These are phyloP conservation scores for Chlamydomonas reinhardtii DNA, from an alignment of 163 green algal genomes.

Conservation along the genomic window DNA sequence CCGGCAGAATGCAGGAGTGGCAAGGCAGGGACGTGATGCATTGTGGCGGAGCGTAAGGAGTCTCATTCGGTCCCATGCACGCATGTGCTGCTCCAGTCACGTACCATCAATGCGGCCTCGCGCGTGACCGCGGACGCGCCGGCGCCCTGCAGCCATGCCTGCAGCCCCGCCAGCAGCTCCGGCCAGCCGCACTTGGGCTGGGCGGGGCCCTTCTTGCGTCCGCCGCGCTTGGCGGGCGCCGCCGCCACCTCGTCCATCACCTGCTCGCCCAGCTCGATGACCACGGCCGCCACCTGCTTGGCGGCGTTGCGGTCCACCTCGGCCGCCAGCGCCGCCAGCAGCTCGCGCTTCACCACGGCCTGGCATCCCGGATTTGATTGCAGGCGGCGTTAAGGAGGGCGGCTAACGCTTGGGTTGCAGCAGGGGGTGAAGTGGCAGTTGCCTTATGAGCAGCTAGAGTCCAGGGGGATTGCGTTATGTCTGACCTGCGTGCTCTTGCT, in stretches of 20 bases:
- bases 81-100: too few relatives aligned
- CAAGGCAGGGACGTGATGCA: too few relatives aligned
- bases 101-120: constrained; percentile 35
- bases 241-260: not conserved
- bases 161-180: constrained; percentile 12
- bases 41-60: too few relatives aligned
- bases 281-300: constrained; percentile 73
- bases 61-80: too few relatives aligned
- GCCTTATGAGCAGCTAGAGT: too few relatives aligned
- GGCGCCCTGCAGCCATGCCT: not conserved
- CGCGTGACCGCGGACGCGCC: not conserved
- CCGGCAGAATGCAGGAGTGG: too few relatives aligned
- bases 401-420: too few relatives aligned
- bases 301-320: constrained; percentile 78
- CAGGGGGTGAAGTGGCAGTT: not conserved
- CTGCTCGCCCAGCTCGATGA: constrained; percentile 14
- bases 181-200: not conserved
- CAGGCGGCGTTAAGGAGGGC: too few relatives aligned
- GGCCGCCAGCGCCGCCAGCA: constrained; percentile 83
- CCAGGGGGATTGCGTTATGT: not conserved
- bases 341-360: constrained; percentile 83
- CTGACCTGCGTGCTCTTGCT: not conserved
- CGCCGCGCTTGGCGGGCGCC: too few relatives aligned
- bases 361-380: not conserved
- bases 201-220: not conserved